These are phyloP conservation scores for Aegilops speltoides DNA, from an alignment of 176 grass and related monocot species.

Conservation along the genomic window DNA sequence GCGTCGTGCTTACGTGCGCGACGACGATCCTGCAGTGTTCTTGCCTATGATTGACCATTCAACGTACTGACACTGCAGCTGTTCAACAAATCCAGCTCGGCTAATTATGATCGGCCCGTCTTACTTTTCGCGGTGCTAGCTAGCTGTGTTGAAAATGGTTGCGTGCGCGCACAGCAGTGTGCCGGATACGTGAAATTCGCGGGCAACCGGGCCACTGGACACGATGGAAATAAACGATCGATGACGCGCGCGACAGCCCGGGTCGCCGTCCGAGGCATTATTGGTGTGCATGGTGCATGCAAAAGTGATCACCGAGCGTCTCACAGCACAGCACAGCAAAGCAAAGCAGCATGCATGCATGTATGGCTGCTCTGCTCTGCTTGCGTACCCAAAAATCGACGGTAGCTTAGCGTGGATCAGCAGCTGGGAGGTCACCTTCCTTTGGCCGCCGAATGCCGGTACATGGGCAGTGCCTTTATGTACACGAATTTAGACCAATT, in stretches of 20 bases:
- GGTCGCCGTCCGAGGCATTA: conserved; percentile 26
- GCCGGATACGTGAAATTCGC: background rate
- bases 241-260: conserved; percentile 3
- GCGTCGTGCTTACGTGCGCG: too few species aligned
- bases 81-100: background rate
- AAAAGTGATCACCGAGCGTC: background rate
- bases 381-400: background rate
- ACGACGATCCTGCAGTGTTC: background rate
- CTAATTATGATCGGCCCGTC: background rate
- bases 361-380: background rate
- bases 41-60: background rate
- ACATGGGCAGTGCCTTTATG: background rate
- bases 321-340: background rate
- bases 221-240: background rate
- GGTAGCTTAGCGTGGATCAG: background rate
- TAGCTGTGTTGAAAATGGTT: background rate
- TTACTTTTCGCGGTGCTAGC: background rate
- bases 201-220: background rate
- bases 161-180: background rate
- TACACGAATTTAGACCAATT: too few species aligned
- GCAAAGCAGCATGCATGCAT: background rate
- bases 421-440: background rate
- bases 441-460: conserved; percentile 1
- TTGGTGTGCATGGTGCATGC: conserved; percentile 24
- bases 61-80: background rate